Evolutionary conservation across 2,329 filamentous ascomycete genomes (phyloP), one percentile per base, ranked within the genome.

Genomic region (Trichophyton rubrum): DNA sequence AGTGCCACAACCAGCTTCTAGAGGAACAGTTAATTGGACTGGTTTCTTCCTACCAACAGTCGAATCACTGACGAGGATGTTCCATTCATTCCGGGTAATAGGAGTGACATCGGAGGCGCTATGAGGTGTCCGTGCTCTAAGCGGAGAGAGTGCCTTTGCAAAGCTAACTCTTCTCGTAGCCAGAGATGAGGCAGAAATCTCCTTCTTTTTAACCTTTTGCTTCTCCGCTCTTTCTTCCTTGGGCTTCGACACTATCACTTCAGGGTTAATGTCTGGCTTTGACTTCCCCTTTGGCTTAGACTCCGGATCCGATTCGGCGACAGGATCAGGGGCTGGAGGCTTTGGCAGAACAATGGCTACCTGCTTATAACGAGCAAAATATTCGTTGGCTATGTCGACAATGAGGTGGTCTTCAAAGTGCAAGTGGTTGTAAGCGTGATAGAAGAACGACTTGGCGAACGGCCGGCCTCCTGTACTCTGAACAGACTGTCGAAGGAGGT

Each of bases 101-200:
- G 74, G 74, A 1, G 74, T 75, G 15, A 75, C 73, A 64, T 76
- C 74, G 1, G 74, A 75, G 0, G 74, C 73, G 3, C 72, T 74
- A 56, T 74, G 63, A 2, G 74, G 74, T 0, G 74, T 76, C 62
- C 73, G 73, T 2, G 74, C 72, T 0, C 70, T 72, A 6, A 68
- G 57, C 1, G 58, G 30, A 3, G 58, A 56, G 17, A 40, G 57
- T 43, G 27, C 30, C 22, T 43, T 45, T 13, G 43, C 27, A 9
- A 59, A 59, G 22, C 57, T 49, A 24, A 47, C 41, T 27, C 60
- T 49, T 47, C 33, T 13, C 4, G 24, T 41, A 27, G 38, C 43
- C 11, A 41, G 20, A 2, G 57, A 59, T 13, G 57, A 27, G 11
- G 35, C 51, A 9, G 27, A 3, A 24, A 49, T 35, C 24, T 40